Evolutionary conservation across 805 yeast species (phyloP), one percentile per base, ranked within the genome.

Genomic region (Candida ascalaphidarum): DNA sequence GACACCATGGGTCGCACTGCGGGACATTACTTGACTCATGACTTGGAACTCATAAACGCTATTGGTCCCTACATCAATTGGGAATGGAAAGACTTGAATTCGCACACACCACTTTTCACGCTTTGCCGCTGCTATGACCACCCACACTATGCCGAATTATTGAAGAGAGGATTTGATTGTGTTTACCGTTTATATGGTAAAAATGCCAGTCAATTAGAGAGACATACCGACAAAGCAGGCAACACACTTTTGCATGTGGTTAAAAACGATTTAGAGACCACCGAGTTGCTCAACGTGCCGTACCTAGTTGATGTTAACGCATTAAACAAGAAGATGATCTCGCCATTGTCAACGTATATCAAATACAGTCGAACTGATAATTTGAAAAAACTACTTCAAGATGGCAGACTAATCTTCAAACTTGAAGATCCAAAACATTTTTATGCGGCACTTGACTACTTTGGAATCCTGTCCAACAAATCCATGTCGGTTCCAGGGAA

Each of bases 91-190:
- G 96, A 88, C 46, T 36, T 43, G 9, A 73, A 69, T 34, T 73
- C 77, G 0, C 83, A 81, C 40, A 83, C 96, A 0, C 94, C 96
- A 0, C 55, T 89, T 7, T 74, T 81, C 50, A 68, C 84, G 2
- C 53, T 83, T 3, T 75, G 84, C 37, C 57, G 95, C 30, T 74
- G 86, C 37, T 88, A 88, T 51, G 96, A 86, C 48, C 86, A 81
- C 38, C 56, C 71, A 0, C 52, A 74, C 19, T 88, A 86, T 48
- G 46, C 59, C 2, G 44, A 44, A 3, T 44, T 83, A 40, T 53
- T 83, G 4, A 27, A 39, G 11, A 50, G 45, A 9, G 72, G 75
- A 0, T 64, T 80, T 29, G 36, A 45, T 1, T 54, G 64, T 11
- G 74, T 71, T 1, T 47, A 45, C 28, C 36, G 44, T 3, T 37